Evolutionary conservation across 108 stramenopile species (phyloP).

Genomic region (Cyclostephanos invisitatus): DNA sequence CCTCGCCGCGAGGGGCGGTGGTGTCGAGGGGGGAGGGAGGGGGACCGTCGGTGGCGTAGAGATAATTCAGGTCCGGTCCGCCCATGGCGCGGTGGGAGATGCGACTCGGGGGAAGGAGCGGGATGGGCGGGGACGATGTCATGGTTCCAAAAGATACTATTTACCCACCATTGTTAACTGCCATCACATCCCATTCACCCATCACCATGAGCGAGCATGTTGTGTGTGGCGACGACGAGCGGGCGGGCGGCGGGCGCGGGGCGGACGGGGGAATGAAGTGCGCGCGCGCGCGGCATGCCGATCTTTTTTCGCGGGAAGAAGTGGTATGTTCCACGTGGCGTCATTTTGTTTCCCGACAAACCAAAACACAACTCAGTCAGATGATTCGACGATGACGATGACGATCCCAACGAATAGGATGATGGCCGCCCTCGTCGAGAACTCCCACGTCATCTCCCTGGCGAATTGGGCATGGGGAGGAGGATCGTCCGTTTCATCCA

Average conservation of each 20-base stretch:
- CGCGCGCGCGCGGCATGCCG: no score
- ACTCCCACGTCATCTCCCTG: constrained; percentile 44
- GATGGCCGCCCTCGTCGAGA: constrained; percentile 9
- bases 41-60: constrained; percentile 32
- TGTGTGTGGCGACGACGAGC: no score
- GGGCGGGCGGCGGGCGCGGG: no score
- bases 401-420: constrained; percentile 1
- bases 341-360: no score
- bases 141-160: not conserved
- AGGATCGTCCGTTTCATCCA: constrained; percentile 33
- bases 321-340: no score
- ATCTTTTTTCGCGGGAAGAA: no score
- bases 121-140: not conserved
- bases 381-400: not conserved
- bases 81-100: constrained; percentile 40
- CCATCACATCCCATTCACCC: no score
- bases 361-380: no score
- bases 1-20: constrained; percentile 4
- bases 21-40: no score
- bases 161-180: no score
- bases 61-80: constrained; percentile 48
- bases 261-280: no score
- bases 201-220: no score
- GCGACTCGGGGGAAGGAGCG: constrained; percentile 17
- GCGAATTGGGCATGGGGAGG: constrained; percentile 73